Evolutionary conservation across 768 basidiomycete species (phyloP), one percentile per base, ranked within the genome.

Genomic region (Russula olivacea): DNA sequence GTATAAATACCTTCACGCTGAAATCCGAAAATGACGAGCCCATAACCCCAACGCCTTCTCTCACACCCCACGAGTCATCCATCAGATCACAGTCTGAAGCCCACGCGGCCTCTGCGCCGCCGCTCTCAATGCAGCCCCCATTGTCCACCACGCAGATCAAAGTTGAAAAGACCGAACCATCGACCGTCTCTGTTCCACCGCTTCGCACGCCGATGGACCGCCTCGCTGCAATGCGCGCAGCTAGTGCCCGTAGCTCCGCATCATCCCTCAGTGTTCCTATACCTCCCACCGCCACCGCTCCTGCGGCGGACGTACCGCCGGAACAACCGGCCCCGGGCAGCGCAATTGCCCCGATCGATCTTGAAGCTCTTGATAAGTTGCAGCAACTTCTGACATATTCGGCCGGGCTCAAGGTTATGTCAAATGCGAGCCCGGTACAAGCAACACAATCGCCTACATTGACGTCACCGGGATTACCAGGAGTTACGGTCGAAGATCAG

Each of bases 351-450:
- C 62, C 62, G 28, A 59, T 63, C 28, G 45, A 63, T 12, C 25
- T 63, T 17, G 62, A 63, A 3, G 38, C 56, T 21, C 58, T 63
- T 36, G 61, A 63, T 0, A 63, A 58, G 43, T 40, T 63, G 36
- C 62, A 63, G 47, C 56, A 59, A 25, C 15, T 63, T 21, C 21
- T 63, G 34, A 32, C 62, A 6, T 21, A 49, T 30, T 59, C 62
- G 2, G 58, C 62, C 0, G 62, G 62, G 15, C 43, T 63, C 1
- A 59, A 32, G 32, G 52, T 58, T 1, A 38, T 36, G 25, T n/a
- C 58, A 17, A 36, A 21, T 21, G 21, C 38, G 9, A 51, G 36
- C 21, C 45, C n/a, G 21, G 38, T 54, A 30, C 58, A 47, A 28
- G 50, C 34, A 30, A 45, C 38, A 2, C 50, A 36, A 21, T 6